Conservation (phyloP, 2,329 filamentous ascomycete genomes). For the Alternaria viburni region DNA sequence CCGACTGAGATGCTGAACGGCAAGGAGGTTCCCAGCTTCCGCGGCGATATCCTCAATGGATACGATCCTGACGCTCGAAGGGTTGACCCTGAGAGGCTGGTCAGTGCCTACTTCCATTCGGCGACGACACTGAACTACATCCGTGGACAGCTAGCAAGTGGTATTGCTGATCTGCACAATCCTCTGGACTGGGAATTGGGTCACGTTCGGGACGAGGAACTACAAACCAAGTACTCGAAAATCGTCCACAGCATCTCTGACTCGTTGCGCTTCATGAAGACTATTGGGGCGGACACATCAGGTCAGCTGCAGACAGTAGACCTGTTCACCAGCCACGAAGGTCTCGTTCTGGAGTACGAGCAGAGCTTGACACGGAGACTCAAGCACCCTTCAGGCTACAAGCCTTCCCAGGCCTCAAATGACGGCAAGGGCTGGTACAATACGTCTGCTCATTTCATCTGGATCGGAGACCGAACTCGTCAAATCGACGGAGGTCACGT, state of each 20-base stretch:
- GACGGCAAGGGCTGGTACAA: slow-evolving; percentile 78
- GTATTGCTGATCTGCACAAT: slow-evolving; percentile 90
- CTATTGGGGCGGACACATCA: slow-evolving; percentile 86
- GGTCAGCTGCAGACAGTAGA: slow-evolving; percentile 89
- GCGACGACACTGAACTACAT: slow-evolving; percentile 95
- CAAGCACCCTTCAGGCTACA: slow-evolving; percentile 64
- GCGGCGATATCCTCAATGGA: slow-evolving; percentile 95
- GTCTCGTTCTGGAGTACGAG: slow-evolving; percentile 92
- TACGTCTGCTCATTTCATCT: slow-evolving; percentile 95
- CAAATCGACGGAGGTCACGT: slow-evolving; percentile 93
- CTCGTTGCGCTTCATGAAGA: slow-evolving; percentile 91
- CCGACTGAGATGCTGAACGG: slow-evolving; percentile 84
- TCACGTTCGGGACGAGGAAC: slow-evolving; percentile 81
- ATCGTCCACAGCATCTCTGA: slow-evolving; percentile 89
- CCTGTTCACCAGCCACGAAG: slow-evolving; percentile 94
- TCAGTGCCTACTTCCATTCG: slow-evolving; percentile 94
- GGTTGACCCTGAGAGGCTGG: slow-evolving; percentile 82
- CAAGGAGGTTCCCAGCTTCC: slow-evolving; percentile 83
- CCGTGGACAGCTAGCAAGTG: slow-evolving; percentile 79
- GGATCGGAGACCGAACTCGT: slow-evolving; percentile 96
- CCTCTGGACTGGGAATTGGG: slow-evolving; percentile 95
- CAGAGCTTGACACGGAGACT: slow-evolving; percentile 81
- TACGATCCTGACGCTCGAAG: slow-evolving; percentile 76
- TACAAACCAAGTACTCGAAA: slow-evolving; percentile 83
- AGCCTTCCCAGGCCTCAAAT: slow-evolving; percentile 28